Percentiles rank a stretch among this genome's conserved stretches.
phyloP scores from a whole-genome alignment of 352 stramenopile species.

The Globisporangium yorkense region DNA sequence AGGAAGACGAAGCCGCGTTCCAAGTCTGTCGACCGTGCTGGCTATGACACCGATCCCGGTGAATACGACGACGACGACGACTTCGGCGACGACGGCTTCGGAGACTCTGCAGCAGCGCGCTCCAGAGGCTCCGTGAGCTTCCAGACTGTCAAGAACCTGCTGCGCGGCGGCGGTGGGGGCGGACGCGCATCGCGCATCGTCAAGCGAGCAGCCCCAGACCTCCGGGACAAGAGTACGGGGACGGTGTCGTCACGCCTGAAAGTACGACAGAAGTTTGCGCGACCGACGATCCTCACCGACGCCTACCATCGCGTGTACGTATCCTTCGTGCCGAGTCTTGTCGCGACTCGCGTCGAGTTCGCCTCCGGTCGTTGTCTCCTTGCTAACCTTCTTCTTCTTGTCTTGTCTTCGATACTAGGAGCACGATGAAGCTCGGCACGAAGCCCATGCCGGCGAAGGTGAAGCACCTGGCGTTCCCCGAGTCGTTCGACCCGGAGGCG shows the following conservation, averaged over 20 bases:
- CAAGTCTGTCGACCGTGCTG: slow-evolving; percentile 7
- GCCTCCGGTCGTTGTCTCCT: not conserved
- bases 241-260: slow-evolving; percentile 64
- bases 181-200: slow-evolving; percentile 27
- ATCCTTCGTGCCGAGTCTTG: not conserved
- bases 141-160: slow-evolving; percentile 50
- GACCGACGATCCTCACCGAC: slow-evolving; percentile 58
- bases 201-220: slow-evolving; percentile 22
- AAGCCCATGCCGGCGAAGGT: slow-evolving; percentile 32
- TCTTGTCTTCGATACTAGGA: slow-evolving; percentile 25
- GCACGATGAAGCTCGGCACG: slow-evolving; percentile 65
- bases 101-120: not conserved
- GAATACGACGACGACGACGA: slow-evolving; percentile 2
- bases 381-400: not conserved
- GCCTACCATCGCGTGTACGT: slow-evolving; percentile 66
- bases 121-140: slow-evolving; percentile 51
- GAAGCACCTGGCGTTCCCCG: slow-evolving; percentile 49
- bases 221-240: slow-evolving; percentile 43
- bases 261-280: slow-evolving; percentile 55
- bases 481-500: slow-evolving; percentile 15
- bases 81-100: not conserved
- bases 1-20: slow-evolving; percentile 9
- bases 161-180: slow-evolving; percentile 39
- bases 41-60: slow-evolving; percentile 12
- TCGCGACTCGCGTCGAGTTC: not conserved